Evolutionary conservation across 345 rosid species (phyloP), one percentile per base, ranked within the genome.

Genomic region (Ceriops zippeliana): DNA sequence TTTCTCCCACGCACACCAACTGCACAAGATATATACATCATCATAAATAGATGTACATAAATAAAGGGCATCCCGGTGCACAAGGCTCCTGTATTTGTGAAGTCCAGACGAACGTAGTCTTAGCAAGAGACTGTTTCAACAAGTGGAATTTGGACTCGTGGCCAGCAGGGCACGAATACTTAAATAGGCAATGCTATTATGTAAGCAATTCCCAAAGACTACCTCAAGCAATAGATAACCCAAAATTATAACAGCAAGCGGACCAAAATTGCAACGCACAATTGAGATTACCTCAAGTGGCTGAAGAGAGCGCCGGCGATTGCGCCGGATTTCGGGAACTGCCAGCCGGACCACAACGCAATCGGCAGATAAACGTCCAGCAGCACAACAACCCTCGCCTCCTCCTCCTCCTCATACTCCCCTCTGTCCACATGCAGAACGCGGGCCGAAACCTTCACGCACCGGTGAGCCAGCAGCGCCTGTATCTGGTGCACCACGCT

Each of bases 291-390:
- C 99, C 99, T 89, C 75, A 95, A 65, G 73, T 95, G 99, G 72
- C 85, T 79, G 73, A 88, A 86, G 59, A 95, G 75, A 17, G 90
- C 70, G 62, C 84, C 87, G 51, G 96, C 97, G 56, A 83, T 56
- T 17, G 91, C 64, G 6, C 80, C 79, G 1, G 72, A 85, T 70
- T 74, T 84, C 0, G 97, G 93, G 69, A 95, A 89, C 80, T 91
- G 99, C 96, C 96, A 88, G 6, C 91, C 96, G 7, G 86, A 72
- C 96, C 92, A 90, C 69, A 87, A 38, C 16, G 78, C 86, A 65
- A 86, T 19, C 22, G 89, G 96, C 62, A 95, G 63, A 66, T 78
- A 87, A 15, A 90, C 89, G 72, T 95, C 99, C 19, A 89, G 92
- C 56, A 95, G 78, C 61, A 88, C 88, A 31, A 84, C 86, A 22